A percentile compares a stretch with the other conserved stretches of the same genome.
These are phyloP conservation scores for Musa balbisiana DNA, from an alignment of 202 grass and related monocot species.

Conservation along the genomic window DNA sequence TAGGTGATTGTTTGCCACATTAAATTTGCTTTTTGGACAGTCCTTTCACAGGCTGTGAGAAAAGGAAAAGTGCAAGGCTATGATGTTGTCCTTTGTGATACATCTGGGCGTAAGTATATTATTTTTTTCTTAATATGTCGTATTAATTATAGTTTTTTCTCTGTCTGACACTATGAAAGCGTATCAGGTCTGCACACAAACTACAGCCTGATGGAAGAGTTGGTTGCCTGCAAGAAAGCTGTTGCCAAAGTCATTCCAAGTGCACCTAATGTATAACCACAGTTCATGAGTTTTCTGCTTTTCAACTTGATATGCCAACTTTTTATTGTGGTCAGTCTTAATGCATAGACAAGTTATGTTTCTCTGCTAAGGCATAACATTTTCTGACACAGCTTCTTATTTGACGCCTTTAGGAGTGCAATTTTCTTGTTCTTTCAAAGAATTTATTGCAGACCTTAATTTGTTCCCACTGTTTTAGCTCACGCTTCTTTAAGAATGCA, in stretches of 20 bases:
- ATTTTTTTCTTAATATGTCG: background rate
- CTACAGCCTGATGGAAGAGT: constrained; percentile 95
- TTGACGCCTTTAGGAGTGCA: no score
- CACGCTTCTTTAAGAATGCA: no score
- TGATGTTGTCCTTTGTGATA: constrained; percentile 93
- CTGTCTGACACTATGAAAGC: constrained; percentile 3
- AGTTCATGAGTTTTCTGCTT: background rate
- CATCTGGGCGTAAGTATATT: constrained; percentile 75
- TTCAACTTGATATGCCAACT: background rate
- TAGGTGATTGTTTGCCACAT: constrained; percentile 15
- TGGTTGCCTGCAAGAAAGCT: constrained; percentile 78
- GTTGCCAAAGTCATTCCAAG: constrained; percentile 69
- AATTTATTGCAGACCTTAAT: no score
- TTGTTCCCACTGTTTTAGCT: no score
- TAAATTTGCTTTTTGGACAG: constrained; percentile 67
- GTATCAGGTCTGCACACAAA: constrained; percentile 90
- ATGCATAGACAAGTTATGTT: background rate
- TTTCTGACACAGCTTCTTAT: no score
- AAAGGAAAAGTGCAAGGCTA: constrained; percentile 68
- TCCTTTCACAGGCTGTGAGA: constrained; percentile 95
- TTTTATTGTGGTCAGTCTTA: background rate
- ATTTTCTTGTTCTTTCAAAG: no score
- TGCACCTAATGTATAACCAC: constrained; percentile 55
- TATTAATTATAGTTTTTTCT: background rate
- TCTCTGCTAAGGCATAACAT: background rate